These are phyloP conservation scores for Daldinia grandis DNA, from an alignment of 495 filamentous ascomycete species.

Conservation along the genomic window DNA sequence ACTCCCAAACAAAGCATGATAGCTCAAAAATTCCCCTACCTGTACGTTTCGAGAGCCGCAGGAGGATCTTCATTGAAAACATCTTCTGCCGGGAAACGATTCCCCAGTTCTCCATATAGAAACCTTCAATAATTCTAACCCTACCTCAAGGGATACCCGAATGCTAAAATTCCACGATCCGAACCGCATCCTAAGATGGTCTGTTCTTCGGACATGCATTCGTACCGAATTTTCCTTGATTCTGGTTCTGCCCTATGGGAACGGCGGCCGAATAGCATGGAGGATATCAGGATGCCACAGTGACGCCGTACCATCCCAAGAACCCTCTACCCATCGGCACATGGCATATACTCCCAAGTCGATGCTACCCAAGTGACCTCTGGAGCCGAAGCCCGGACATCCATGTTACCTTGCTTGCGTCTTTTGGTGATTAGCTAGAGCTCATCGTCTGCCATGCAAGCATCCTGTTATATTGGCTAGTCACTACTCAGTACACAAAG, in stretches of 20 bases:
- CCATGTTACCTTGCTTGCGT: constrained; percentile 3
- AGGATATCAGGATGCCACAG: constrained; percentile 20
- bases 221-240: constrained; percentile 14
- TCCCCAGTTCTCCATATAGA: constrained; percentile 32
- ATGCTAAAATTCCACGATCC: constrained; percentile 18
- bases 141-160: constrained; percentile 20
- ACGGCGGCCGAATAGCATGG: constrained; percentile 16
- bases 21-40: constrained; percentile 8
- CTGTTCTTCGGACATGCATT: constrained; percentile 31
- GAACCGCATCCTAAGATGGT: constrained; percentile 20
- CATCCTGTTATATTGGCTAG: constrained; percentile 8
- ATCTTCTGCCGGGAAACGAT: constrained; percentile 8
- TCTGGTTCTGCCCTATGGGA: constrained; percentile 35
- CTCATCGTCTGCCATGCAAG: constrained; percentile 9
- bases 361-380: constrained; percentile 2
- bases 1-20: constrained; percentile 13
- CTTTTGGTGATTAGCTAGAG: constrained; percentile 8
- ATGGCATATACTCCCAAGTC: constrained; percentile 26
- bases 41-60: constrained; percentile 36
- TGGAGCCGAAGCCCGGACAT: constrained; percentile 12
- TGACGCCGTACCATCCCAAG: constrained; percentile 23
- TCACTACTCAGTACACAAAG: constrained; percentile 3
- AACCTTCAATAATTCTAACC: constrained; percentile 21
- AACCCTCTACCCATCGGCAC: constrained; percentile 23
- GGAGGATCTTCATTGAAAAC: constrained; percentile 35